Evolutionary conservation across 768 basidiomycete genomes (phyloP).

Genomic region (Tulasnella sp.): DNA sequence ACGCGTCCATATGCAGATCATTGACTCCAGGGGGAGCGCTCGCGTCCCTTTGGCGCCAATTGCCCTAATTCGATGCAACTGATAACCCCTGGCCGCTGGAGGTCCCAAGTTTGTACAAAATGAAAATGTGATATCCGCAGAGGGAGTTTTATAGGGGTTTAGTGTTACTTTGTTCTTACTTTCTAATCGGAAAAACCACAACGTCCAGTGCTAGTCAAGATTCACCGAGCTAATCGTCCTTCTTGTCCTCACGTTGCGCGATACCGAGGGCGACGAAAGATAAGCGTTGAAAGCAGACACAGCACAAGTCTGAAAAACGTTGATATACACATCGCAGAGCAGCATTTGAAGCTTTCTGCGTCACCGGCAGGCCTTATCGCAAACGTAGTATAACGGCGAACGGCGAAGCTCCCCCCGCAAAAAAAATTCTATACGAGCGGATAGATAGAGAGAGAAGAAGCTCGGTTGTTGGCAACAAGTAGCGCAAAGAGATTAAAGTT

Average conservation of each 20-base stretch:
- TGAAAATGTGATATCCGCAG: neutral
- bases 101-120: neutral
- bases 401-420: neutral
- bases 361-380: neutral
- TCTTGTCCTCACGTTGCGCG: neutral
- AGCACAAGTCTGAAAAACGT: neutral
- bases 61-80: neutral
- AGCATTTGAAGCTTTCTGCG: neutral
- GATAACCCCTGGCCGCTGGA: neutral
- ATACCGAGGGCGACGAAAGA: neutral
- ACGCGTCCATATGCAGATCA: neutral
- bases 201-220: neutral
- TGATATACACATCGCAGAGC: neutral
- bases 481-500: neutral
- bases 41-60: neutral
- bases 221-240: neutral
- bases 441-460: neutral
- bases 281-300: neutral
- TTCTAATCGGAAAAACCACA: too few species aligned
- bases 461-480: neutral
- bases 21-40: neutral
- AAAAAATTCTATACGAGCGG: too few species aligned
- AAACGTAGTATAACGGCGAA: neutral
- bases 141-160: neutral
- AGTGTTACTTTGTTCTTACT: neutral